Evolutionary conservation across 1,284 basidiomycete species (phyloP), one percentile per base, ranked within the genome.

Genomic region (Naganishia cerealis): DNA sequence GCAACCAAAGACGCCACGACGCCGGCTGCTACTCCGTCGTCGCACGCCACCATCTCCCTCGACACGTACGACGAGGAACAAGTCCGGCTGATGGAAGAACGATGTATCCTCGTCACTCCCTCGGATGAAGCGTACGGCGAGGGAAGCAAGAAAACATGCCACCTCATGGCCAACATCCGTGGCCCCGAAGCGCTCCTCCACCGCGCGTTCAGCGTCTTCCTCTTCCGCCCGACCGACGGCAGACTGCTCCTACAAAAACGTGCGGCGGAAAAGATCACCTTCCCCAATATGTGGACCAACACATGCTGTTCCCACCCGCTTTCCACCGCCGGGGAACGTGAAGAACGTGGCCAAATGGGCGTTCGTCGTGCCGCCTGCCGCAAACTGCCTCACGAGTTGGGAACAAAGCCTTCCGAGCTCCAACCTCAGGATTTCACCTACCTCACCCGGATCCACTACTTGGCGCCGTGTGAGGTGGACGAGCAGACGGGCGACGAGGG

Each of bases 251-350:
- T 99, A 46, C 96, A 99, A 80, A 91, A 93, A 78, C 86, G 96
- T 54, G 96, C 96, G 12, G 85, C 87, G 33, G 94, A 98, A 84
- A 99, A 99, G 85, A 99, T 99, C 78, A 99, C 96, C 2, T 99
- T 99, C 84, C 96, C 96, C 1, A 87, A 92, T 78, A 94, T 98
- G 92, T 99, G 96, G 96, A 99, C 96, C 50, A 99, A 99, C 82
- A 99, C 96, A 3, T 99, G 96, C 81, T 99, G 96, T 83, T 96
- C 92, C 39, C 96, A 99, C 77, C 96, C 96, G 18, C 84, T 99
- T 66, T 82, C 82, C 53, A 83, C 83, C 73, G 80, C 80, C 71
- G 88, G 91, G 72, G 96, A 99, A 82, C 90, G 94, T 72, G 88
- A 88, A 71, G 84, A 87, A 73, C 79, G 85, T 75, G 85, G 88